These are phyloP conservation scores for Wolfiporia cocos DNA, from an alignment of 1,284 basidiomycete genomes.

Conservation along the genomic window DNA sequence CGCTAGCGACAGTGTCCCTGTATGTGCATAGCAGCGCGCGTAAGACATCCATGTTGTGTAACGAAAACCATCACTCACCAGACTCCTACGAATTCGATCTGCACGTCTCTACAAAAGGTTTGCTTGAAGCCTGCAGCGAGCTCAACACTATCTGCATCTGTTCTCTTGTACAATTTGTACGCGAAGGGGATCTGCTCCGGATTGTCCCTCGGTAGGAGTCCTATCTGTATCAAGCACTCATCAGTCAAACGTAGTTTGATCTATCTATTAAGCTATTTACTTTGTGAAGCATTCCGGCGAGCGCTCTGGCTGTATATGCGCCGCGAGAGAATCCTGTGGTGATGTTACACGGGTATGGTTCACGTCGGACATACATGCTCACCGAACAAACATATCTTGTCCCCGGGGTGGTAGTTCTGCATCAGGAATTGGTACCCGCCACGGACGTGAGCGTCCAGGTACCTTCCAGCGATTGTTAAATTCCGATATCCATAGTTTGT, in stretches of 20 bases:
- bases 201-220: conserved; percentile 44
- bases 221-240: conserved; percentile 29
- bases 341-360: conserved; percentile 10
- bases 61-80: conserved; percentile 17
- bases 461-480: conserved; percentile 16
- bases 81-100: conserved; percentile 44
- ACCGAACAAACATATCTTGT: conserved; percentile 50
- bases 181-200: conserved; percentile 51
- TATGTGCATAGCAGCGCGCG: neutral
- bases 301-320: conserved; percentile 44
- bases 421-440: conserved; percentile 61
- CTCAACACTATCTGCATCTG: conserved; percentile 33
- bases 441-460: conserved; percentile 47
- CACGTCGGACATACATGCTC: conserved; percentile 23
- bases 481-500: neutral
- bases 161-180: conserved; percentile 47
- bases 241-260: neutral
- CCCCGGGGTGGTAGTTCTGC: conserved; percentile 47
- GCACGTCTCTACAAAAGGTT: conserved; percentile 42
- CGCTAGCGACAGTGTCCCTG: conserved; percentile 35
- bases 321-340: conserved; percentile 32
- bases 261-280: conserved; percentile 9
- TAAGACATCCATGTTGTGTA: neutral
- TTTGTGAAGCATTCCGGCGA: conserved; percentile 38
- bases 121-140: conserved; percentile 44